A percentile compares a stretch with the other conserved stretches of the same genome.
phyloP scores from a whole-genome alignment of 2,329 filamentous ascomycete species.

The Botrytis galanthina region DNA sequence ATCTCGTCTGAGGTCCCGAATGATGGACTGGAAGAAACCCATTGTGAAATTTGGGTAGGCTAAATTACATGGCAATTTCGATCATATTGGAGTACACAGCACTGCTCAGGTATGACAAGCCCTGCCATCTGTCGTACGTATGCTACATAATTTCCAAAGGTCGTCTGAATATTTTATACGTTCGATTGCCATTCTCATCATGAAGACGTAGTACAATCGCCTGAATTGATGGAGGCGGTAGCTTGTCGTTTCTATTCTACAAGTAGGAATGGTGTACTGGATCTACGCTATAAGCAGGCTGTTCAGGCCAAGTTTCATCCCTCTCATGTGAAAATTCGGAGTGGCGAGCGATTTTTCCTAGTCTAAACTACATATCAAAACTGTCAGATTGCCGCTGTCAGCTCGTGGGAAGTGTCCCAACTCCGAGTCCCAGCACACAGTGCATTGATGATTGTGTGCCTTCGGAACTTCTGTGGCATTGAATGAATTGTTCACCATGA shows the following conservation, averaged over 20 bases:
- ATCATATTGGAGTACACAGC: neutral
- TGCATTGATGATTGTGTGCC: neutral
- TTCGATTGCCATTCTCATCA: neutral
- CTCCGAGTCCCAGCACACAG: neutral
- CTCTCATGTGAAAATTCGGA: neutral
- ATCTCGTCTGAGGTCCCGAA: neutral
- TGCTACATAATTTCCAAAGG: neutral
- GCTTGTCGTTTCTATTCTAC: neutral
- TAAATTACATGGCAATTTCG: neutral
- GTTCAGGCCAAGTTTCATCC: neutral
- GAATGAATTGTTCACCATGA: neutral
- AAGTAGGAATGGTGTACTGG: neutral
- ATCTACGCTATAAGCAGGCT: neutral
- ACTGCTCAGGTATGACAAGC: neutral
- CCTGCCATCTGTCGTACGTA: neutral
- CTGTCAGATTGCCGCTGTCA: neutral
- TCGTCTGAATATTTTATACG: neutral
- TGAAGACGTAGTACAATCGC: neutral
- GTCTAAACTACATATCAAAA: neutral
- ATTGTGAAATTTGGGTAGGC: neutral
- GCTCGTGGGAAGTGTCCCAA: neutral
- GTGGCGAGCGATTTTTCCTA: neutral
- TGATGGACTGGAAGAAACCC: neutral
- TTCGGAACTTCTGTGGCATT: neutral
- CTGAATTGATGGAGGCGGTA: neutral